These are phyloP conservation scores for Candida oleophila DNA, from an alignment of 805 yeast genomes.

Conservation along the genomic window DNA sequence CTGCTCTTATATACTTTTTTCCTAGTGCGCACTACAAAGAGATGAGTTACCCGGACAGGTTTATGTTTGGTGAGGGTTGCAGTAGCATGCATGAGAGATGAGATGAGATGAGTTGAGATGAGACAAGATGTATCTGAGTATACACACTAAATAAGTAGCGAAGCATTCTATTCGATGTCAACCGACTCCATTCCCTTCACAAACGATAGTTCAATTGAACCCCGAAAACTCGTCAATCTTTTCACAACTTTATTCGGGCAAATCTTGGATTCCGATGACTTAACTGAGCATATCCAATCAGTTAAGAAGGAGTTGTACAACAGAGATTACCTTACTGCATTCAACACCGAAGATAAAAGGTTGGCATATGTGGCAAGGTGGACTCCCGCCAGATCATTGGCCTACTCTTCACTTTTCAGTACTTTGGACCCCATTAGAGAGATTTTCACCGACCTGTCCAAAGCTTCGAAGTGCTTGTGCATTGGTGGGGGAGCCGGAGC, in stretches of 20 bases:
- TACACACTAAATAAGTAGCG: no score
- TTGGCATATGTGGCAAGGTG: conserved; percentile 80
- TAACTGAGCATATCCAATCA: conserved; percentile 52
- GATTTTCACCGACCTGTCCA: conserved; percentile 31
- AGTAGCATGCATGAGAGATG: not conserved
- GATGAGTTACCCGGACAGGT: conserved; percentile 13
- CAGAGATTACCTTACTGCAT: conserved; percentile 70
- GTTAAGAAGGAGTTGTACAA: conserved; percentile 72
- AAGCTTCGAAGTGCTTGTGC: conserved; percentile 46
- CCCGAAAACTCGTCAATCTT: conserved; percentile 35
- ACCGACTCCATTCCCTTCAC: conserved; percentile 33
- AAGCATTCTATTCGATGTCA: conserved; percentile 1
- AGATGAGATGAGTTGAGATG: not conserved
- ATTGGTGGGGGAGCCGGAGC: conserved; percentile 93
- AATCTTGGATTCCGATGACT: conserved; percentile 32
- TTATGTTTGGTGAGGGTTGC: not conserved
- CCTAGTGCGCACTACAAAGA: not conserved
- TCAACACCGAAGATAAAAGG: conserved; percentile 59
- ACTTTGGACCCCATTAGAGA: conserved; percentile 43
- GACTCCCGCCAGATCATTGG: conserved; percentile 81
- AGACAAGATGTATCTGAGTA: no score
- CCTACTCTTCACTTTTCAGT: conserved; percentile 67
- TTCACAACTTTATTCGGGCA: conserved; percentile 32
- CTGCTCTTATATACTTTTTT: not conserved
- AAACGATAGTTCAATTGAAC: conserved; percentile 29